Evolutionary conservation across 805 yeast genomes (phyloP), one percentile per base, ranked within the genome.

Genomic region (Wickerhamiella kurtzmanii): DNA sequence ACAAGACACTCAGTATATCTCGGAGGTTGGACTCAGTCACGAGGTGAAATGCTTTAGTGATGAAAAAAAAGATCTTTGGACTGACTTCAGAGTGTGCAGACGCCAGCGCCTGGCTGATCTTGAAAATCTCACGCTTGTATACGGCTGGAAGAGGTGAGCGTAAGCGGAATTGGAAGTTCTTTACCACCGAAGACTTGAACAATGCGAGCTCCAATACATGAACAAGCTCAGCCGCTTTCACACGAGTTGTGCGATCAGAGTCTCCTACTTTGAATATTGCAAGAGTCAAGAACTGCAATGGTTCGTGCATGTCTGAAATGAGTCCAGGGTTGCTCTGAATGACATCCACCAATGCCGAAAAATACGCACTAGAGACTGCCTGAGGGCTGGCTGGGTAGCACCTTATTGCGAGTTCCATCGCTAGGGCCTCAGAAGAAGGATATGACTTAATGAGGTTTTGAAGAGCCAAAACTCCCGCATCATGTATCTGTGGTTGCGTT

Each of bases 91-190:
- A 67, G 60, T 76, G 73, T 16, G 60, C 61, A 8, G 53, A 59
- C 0, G 95, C 88, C 60, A 85, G 76, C 50, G 79, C 77, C 5
- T 80, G 73, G 0, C 96, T 81, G 19, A 88, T 67, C 46, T 82
- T 85, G 54, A 82, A 80, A 47, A 89, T 73, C 0, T 94, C 94
- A 38, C 89, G 78, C 59, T 87, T 87, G 67, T 82, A 88, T 3
- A 92, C 86, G 4, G 86, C 83, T 55, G 82, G 77, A 4, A 94
- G 81, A 32, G 76, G 72, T 51, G 86, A 82, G 44, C 80, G 75
- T 13, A 86, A 74, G 35, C 84, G 72, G 57, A 84, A 89, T 35
- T 76, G 73, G 58, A 76, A 84, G 19, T 73, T 73, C 1, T 48
- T 49, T 2, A 80, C 66, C 15, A 73, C 70, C 0, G 77, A 68